Percentiles rank a stretch among this genome's conserved stretches.
phyloP scores from a whole-genome alignment of 176 grass and related monocot species.

The Oryza nivara region DNA sequence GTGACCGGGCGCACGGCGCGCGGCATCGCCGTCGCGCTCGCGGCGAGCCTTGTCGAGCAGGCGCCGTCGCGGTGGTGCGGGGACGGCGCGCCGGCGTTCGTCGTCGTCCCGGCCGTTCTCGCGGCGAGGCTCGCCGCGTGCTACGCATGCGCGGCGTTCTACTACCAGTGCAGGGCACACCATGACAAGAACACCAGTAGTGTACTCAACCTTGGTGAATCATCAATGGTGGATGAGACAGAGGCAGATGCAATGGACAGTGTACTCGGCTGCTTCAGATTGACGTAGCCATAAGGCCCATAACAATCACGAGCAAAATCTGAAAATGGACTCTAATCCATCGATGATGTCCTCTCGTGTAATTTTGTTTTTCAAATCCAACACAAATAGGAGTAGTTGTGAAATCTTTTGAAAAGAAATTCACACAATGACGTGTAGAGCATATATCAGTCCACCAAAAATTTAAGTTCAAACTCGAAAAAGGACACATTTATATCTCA shows the following conservation, averaged over 20 bases:
- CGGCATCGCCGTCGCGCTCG: background rate
- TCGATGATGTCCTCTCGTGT: too few relatives aligned
- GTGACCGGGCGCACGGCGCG: background rate
- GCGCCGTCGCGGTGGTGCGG: conserved; percentile 27
- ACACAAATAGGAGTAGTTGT: too few relatives aligned
- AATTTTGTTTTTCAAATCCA: too few relatives aligned
- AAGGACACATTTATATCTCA: too few relatives aligned
- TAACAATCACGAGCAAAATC: background rate
- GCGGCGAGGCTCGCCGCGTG: conserved; percentile 31
- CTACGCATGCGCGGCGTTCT: conserved; percentile 44
- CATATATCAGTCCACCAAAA: too few relatives aligned
- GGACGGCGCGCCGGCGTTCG: background rate
- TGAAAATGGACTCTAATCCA: too few relatives aligned
- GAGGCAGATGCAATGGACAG: background rate
- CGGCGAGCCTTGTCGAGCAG: conserved; percentile 11
- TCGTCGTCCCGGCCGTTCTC: conserved; percentile 3
- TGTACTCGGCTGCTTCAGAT: background rate
- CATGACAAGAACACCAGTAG: background rate
- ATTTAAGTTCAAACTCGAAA: too few relatives aligned
- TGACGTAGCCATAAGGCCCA: background rate
- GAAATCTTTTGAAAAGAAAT: too few relatives aligned
- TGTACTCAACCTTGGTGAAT: background rate
- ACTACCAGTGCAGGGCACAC: conserved; percentile 41
- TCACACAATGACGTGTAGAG: too few relatives aligned
- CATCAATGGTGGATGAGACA: background rate